Evolutionary conservation across 768 basidiomycete species (phyloP).

Genomic region (Megacollybia marginata): DNA sequence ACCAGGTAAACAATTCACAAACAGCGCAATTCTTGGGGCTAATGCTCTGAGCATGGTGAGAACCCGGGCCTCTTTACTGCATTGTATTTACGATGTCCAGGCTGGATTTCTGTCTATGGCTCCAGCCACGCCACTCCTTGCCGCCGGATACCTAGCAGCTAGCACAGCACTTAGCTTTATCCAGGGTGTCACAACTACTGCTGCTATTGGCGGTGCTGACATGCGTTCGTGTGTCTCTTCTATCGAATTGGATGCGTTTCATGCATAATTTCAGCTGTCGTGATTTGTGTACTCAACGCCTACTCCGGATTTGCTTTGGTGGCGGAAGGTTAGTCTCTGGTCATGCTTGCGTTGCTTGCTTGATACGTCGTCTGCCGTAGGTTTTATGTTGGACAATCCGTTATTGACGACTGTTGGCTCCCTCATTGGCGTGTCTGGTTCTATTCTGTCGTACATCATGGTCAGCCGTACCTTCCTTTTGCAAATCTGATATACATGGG

Average conservation of each 20-base stretch:
- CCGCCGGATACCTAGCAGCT: slow-evolving; percentile 69
- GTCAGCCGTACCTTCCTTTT: slow-evolving; percentile 29
- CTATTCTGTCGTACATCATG: slow-evolving; percentile 91
- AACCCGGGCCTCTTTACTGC: not conserved
- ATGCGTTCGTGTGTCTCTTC: slow-evolving; percentile 35
- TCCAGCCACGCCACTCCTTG: slow-evolving; percentile 63
- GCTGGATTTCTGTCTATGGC: slow-evolving; percentile 68
- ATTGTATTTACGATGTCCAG: slow-evolving; percentile 1
- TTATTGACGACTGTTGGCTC: slow-evolving; percentile 79
- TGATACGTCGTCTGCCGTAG: slow-evolving; percentile 17
- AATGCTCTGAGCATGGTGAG: slow-evolving; percentile 59
- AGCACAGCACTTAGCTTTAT: slow-evolving; percentile 76
- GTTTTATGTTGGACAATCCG: slow-evolving; percentile 87
- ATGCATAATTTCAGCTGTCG: slow-evolving; percentile 51
- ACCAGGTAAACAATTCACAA: slow-evolving; percentile 74
- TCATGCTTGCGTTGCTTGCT: not conserved
- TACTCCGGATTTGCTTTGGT: slow-evolving; percentile 90
- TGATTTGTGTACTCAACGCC: slow-evolving; percentile 86
- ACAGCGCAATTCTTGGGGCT: slow-evolving; percentile 59
- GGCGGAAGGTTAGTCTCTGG: slow-evolving; percentile 53
- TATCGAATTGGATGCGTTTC: not conserved
- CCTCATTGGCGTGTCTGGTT: slow-evolving; percentile 84
- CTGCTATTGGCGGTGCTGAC: slow-evolving; percentile 89
- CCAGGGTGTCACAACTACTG: slow-evolving; percentile 82
- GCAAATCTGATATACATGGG: not conserved